phyloP scores from a whole-genome alignment of 495 filamentous ascomycete genomes.

The Durotheca rogersii region DNA sequence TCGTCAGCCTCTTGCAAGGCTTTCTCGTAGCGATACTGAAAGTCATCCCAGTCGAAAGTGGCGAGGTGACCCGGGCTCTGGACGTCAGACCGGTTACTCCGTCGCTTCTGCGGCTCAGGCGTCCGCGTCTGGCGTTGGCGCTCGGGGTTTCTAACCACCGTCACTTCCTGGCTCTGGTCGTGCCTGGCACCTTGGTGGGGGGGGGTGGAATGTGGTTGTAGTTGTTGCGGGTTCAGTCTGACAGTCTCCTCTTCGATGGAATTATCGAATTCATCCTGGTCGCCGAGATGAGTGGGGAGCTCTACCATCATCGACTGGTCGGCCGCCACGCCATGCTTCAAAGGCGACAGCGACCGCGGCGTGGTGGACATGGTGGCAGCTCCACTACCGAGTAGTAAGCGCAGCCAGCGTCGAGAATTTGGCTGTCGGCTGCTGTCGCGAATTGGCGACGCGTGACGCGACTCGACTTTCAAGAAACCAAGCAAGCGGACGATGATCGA shows the following conservation, averaged over 20 bases:
- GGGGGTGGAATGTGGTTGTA: constrained; percentile 30
- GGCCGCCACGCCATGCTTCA: constrained; percentile 18
- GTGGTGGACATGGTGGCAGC: constrained; percentile 32
- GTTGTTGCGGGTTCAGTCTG: constrained; percentile 35
- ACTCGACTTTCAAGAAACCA: constrained; percentile 7
- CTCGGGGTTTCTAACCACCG: constrained; percentile 12
- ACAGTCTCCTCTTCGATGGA: constrained; percentile 25
- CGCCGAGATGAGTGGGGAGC: constrained; percentile 29
- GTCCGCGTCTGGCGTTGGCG: constrained; percentile 30
- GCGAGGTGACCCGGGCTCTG: constrained; percentile 48
- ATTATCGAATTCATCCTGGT: constrained; percentile 16
- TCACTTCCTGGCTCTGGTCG: constrained; percentile 40
- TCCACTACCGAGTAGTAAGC: not conserved
- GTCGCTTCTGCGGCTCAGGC: constrained; percentile 33
- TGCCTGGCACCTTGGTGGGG: constrained; percentile 38
- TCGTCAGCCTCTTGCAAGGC: constrained; percentile 60
- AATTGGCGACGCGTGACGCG: constrained; percentile 26
- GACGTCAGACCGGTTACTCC: constrained; percentile 34
- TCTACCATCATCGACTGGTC: constrained; percentile 40
- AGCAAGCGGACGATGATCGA: constrained; percentile 1
- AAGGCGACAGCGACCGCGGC: constrained; percentile 29
- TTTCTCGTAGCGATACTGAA: constrained; percentile 62
- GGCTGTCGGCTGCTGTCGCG: constrained; percentile 16
- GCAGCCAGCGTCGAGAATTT: constrained; percentile 15
- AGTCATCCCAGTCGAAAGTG: constrained; percentile 65